Base-by-base conservation (phyloP, 306 rosid genomes). In the Vachellia collinsii region DNA sequence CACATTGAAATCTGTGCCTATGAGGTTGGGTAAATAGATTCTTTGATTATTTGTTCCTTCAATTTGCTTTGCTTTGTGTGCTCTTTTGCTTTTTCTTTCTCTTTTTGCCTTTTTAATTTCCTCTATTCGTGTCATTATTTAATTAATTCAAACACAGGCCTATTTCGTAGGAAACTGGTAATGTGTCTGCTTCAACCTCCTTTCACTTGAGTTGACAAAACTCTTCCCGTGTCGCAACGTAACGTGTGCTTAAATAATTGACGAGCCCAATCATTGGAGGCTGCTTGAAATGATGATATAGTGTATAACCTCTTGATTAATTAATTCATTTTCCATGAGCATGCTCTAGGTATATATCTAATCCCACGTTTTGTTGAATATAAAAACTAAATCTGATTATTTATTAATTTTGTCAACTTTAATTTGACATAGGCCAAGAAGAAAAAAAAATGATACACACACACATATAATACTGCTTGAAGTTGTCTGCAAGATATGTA, bases 181-280 rank as follows among this genome's bases (percentile, higher is more conserved):
- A 68, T 67, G 39, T 59, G 37, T 61, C 69, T 22, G 42, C 56
- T 54, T 47, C 77, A 43, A 29, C 47, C 46, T 19, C 23, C 54
- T 72, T 83, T 75, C 83, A 39, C 10, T 50, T 61, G 56, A 50
- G 56, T 50, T 50, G 69, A 83, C 69, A 68, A 50, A 79, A 38
- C 69, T 39, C 77, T 59, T 17, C 63, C 6, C 25, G 68, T 16
- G 61, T 19, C 53, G 38, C 14, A 19, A 62, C 78, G 77, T 37
- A 61, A 61, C 67, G 65, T 22, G 36, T 4, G 6, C 51, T 22
- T 78, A n/a, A 8, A 56, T 56, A 20, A 56, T 83, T 83, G 83
- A 74, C 77, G 69, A 22, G 11, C 12, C 42, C 77, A 41, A 79
- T 83, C 77, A 83, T 79, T 83, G 81, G 42, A 22, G 79, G 11